phyloP scores from a whole-genome alignment of 345 rosid genomes.

The Cochlearia excelsa region DNA sequence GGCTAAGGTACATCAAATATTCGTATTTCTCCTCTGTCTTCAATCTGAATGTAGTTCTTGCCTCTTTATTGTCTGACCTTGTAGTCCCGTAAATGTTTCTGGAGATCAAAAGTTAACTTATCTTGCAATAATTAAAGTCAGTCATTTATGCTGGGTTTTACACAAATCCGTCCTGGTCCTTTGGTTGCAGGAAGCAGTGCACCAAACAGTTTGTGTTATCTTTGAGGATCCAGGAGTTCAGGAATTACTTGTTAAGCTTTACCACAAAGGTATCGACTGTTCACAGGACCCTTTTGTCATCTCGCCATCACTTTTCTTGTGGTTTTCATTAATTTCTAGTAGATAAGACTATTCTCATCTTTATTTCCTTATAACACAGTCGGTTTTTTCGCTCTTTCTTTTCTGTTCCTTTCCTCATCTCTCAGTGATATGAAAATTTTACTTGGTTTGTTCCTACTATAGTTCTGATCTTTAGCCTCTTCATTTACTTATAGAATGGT shows the following conservation, averaged over 20 bases:
- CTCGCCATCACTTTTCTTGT: slow-evolving; percentile 5
- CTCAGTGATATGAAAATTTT: slow-evolving; percentile 11
- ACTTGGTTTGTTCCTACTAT: slow-evolving; percentile 10
- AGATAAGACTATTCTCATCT: slow-evolving; percentile 1
- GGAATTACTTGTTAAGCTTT: slow-evolving; percentile 87
- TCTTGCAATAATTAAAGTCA: slow-evolving; percentile 3
- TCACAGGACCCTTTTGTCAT: slow-evolving; percentile 2
- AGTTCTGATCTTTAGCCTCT: slow-evolving; percentile 22
- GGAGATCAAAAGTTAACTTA: slow-evolving; percentile 9
- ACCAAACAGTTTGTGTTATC: slow-evolving; percentile 80
- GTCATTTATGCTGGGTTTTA: slow-evolving; percentile 4
- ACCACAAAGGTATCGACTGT: slow-evolving; percentile 67
- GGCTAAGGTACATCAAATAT: slow-evolving; percentile 62
- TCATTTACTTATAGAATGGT: slow-evolving; percentile 69
- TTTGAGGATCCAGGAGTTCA: slow-evolving; percentile 99
- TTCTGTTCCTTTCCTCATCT: slow-evolving; percentile 7
- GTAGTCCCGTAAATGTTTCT: slow-evolving; percentile 18
- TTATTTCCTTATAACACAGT: not conserved
- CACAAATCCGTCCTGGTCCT: slow-evolving; percentile 10
- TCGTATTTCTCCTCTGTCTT: not conserved
- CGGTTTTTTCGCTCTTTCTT: not conserved
- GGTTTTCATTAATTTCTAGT: slow-evolving; percentile 7
- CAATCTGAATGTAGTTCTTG: slow-evolving; percentile 1
- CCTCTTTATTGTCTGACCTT: slow-evolving; percentile 1
- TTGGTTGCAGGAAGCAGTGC: slow-evolving; percentile 82